Evolutionary conservation across 768 basidiomycete species (phyloP), one percentile per base, ranked within the genome.

Genomic region (Podaxis sp.): DNA sequence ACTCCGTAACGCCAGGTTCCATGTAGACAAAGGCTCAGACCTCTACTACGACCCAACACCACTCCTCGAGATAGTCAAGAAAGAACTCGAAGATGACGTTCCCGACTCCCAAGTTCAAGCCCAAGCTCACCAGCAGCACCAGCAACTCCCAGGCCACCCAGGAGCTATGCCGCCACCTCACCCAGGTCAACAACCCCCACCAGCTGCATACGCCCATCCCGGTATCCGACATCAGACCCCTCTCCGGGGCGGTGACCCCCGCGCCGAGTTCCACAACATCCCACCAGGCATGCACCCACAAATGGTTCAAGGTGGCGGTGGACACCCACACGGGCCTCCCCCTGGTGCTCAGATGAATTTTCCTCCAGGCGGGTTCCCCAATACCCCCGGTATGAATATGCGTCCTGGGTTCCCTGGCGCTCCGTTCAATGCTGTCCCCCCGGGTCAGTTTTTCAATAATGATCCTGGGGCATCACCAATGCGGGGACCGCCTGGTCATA

Each of bases 1-100:
- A 37, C 46, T 9, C 28, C 5, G 3, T 7, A 37, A 10, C 28
- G 27, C 37, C 61, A 93, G 90, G 65, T 93, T 91, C 69, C 78
- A 85, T n/a, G 86, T 91, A 2, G 91, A 93, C 67, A 76, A 83
- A 69, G 77, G 80, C 61, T 90, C 90, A 3, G 80, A 85, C 18
- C 74, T 93, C 16, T 91, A 89, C 69, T 93, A 88, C 56, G 82
- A 93, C 70, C 80, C 90, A 11, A 82, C 85, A 10, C 77, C 76
- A 3, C 80, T 91, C 5, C 73, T 79, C 13, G 79, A 87, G 62
- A 75, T 80, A 27, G 71, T 83, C 44, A 82, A 80, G 63, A 79
- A 77, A 61, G 74, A 77, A 57, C 71, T 76, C 51, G 81, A 82
- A 63, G 73, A 72, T 25, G 71, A 71, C 40, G 63, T 62, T 5